Base-by-base conservation (phyloP, 306 rosid genomes). In the Hippophae rhamnoides region DNA sequence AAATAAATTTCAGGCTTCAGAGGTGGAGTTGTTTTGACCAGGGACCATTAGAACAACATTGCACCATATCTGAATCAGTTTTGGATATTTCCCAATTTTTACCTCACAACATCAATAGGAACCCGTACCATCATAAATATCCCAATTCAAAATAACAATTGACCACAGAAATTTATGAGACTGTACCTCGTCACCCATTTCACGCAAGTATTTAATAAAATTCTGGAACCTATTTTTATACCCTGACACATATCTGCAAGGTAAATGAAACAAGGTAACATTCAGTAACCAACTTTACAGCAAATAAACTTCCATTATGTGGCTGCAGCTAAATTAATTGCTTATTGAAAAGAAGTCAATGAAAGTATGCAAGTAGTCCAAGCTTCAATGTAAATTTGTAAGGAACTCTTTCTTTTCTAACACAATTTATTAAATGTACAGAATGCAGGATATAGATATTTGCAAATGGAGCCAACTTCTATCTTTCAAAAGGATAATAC, bases 171-270 rank as follows among this genome's bases (percentile, higher is more conserved):
- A 56, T 13, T 50, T 7, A 54, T 18, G 52, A 52, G 23, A 48
- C 56, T 13, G 26, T 74, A 81, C 82, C 86, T 81, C 86, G 18
- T 81, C 86, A 10, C 86, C 86, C 86, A 81, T 74, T 81, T 81
- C 86, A 40, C 82, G 82, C 42, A 81, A 72, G 72, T 76, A 64
- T 58, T 77, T 72, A 54, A 81, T 81, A 66, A 81, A 81, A 63
- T 81, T 81, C 76, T 77, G 86, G 75, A 81, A 81, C 43, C 86
- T 78, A 43, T 81, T 81, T 66, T 81, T 81, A 64, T 81, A 81
- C 13, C 86, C 86, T 5, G 86, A 81, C 50, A 81, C 86, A 47
- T 81, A 81, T 68, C 86, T 81, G 80, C 60, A 62, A 18, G 23
- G 43, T 64, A 77, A 27, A 61, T 43, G 49, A 41, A 41, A 66